Conservation (phyloP, 2,329 filamentous ascomycete genomes). For the Seiridium cupressi region DNA sequence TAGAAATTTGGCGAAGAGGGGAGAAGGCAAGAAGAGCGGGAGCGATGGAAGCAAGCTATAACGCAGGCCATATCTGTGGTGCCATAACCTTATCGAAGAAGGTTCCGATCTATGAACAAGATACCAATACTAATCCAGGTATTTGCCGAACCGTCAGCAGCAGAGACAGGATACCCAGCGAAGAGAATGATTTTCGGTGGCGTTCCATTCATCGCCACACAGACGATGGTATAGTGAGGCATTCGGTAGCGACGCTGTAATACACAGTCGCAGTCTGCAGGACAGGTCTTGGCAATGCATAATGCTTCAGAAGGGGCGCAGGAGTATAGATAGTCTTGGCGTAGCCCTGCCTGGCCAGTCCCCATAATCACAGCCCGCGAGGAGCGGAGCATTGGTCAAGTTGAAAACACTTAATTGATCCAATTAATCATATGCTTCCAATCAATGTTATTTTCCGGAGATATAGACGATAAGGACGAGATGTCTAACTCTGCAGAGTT, state of each 20-base stretch:
- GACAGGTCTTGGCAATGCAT: not conserved
- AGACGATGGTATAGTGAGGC: too few species aligned
- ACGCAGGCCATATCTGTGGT: too few species aligned
- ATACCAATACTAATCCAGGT: not conserved
- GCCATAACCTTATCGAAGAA: too few species aligned
- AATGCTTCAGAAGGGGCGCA: not conserved
- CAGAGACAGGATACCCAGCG: too few species aligned
- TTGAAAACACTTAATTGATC: not conserved
- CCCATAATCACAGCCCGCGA: not conserved
- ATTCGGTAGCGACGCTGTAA: too few species aligned
- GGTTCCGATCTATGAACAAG: too few species aligned
- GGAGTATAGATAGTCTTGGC: not conserved
- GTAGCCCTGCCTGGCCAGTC: not conserved
- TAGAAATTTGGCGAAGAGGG: conserved; percentile 18
- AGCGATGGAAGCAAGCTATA: not conserved
- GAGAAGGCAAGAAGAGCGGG: not conserved
- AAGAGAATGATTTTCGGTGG: too few species aligned
- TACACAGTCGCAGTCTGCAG: not conserved
- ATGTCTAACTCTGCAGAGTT: not conserved
- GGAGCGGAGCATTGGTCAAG: not conserved
- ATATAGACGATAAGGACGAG: not conserved
- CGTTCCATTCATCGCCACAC: too few species aligned
- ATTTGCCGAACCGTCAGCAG: not conserved
- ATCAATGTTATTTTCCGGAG: not conserved
- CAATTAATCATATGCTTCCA: not conserved